These are phyloP conservation scores for Lactarius hatsudake DNA, from an alignment of 768 basidiomycete genomes.

Conservation along the genomic window DNA sequence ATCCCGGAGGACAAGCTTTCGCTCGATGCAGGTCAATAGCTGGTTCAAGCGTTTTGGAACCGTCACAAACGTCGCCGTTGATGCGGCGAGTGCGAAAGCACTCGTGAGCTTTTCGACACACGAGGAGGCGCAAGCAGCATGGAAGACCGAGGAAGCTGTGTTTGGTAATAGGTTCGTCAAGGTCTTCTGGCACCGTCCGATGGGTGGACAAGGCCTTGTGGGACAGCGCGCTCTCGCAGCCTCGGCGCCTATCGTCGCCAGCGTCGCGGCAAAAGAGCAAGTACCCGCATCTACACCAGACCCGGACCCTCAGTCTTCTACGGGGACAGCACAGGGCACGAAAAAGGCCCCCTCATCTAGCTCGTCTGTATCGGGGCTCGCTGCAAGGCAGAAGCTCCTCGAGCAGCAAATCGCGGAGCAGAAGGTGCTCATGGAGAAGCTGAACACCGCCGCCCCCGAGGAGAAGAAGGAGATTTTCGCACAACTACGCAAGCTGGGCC, in stretches of 20 bases:
- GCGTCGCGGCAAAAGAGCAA: constrained; percentile 44
- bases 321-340: constrained; percentile 32
- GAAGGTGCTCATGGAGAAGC: constrained; percentile 73
- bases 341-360: constrained; percentile 40
- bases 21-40: constrained; percentile 70
- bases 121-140: constrained; percentile 81
- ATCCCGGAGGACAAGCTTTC: constrained; percentile 83
- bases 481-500: constrained; percentile 68
- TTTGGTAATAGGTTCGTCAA: constrained; percentile 95
- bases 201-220: constrained; percentile 84
- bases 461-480: constrained; percentile 82
- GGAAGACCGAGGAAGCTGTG: constrained; percentile 93
- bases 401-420: constrained; percentile 87
- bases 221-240: constrained; percentile 80
- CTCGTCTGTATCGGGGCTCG: constrained; percentile 49
- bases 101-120: constrained; percentile 85
- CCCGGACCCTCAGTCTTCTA: constrained; percentile 31
- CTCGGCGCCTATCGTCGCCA: constrained; percentile 72
- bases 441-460: constrained; percentile 58
- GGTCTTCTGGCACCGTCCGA: constrained; percentile 91
- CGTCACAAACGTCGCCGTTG: constrained; percentile 89
- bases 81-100: constrained; percentile 69
- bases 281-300: constrained; percentile 25
- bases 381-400: constrained; percentile 69
- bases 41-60: constrained; percentile 94